These are phyloP conservation scores for Epichloe amarillans DNA, from an alignment of 2,329 filamentous ascomycete genomes.

Conservation along the genomic window DNA sequence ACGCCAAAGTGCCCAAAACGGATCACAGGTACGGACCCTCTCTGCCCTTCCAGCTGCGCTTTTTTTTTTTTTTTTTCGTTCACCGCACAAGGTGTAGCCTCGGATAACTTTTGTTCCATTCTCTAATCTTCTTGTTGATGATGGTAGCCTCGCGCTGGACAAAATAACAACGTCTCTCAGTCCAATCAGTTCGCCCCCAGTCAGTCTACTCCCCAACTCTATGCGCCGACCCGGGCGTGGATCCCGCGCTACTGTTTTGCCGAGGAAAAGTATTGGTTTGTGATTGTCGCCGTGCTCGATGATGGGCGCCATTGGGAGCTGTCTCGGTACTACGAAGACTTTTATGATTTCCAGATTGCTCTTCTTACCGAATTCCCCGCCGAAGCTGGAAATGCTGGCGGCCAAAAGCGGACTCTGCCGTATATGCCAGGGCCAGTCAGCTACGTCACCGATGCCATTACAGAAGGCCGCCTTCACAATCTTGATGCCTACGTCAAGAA, in stretches of 20 bases:
- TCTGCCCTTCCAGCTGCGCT: not conserved
- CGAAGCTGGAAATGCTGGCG: constrained; percentile 77
- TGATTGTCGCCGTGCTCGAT: constrained; percentile 82
- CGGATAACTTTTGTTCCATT: not conserved
- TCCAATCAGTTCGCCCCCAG: constrained; percentile 21
- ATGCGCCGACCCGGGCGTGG: constrained; percentile 66
- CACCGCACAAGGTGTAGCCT: not conserved
- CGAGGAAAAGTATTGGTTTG: constrained; percentile 98
- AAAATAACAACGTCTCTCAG: constrained; percentile 15
- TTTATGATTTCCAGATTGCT: constrained; percentile 97
- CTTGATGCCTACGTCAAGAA: constrained; percentile 94
- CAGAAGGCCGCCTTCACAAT: constrained; percentile 82
- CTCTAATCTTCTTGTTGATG: not conserved
- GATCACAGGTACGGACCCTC: constrained; percentile 12
- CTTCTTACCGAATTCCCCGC: constrained; percentile 83
- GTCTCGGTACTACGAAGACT: constrained; percentile 92
- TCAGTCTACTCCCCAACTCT: constrained; percentile 42
- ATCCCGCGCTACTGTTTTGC: constrained; percentile 92
- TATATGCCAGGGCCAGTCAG: constrained; percentile 98
- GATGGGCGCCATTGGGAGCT: constrained; percentile 89
- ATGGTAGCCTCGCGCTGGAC: constrained; percentile 13
- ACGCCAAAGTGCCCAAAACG: constrained; percentile 11
- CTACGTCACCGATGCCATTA: constrained; percentile 96
- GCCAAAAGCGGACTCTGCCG: constrained; percentile 68
- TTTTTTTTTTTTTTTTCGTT: not conserved